These are phyloP conservation scores for Vaccinium myrtillus DNA, from an alignment of 148 eudicot genomes.

Conservation along the genomic window DNA sequence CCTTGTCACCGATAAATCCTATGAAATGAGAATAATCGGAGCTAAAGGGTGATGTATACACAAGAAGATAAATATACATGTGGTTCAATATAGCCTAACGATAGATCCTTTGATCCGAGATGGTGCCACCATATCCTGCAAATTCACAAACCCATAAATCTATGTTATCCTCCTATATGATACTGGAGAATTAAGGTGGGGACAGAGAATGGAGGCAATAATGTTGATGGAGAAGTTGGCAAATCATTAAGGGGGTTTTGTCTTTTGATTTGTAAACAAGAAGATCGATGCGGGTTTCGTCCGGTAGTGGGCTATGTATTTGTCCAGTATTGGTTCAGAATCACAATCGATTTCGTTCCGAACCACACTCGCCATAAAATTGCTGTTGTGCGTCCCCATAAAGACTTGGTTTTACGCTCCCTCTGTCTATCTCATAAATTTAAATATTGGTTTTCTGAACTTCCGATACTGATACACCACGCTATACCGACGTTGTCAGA, in stretches of 20 bases:
- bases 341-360: too few species aligned
- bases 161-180: background rate
- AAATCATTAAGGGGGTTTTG: background rate
- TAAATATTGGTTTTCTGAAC: too few species aligned
- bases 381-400: background rate
- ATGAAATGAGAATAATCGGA: too few species aligned
- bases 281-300: background rate
- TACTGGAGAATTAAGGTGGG: background rate
- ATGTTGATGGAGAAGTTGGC: constrained; percentile 1
- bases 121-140: too few species aligned
- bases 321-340: background rate
- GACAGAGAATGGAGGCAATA: background rate
- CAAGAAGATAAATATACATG: too few species aligned
- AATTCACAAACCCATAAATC: background rate
- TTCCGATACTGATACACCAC: too few species aligned
- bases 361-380: background rate
- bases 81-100: too few species aligned
- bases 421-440: background rate
- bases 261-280: constrained; percentile 7
- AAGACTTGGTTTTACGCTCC: background rate
- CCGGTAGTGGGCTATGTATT: background rate
- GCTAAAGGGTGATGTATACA: too few species aligned
- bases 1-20: too few species aligned
- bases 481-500: too few species aligned
- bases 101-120: too few species aligned